Percentiles rank a stretch among this genome's conserved stretches.
Conservation (phyloP, 2,329 filamentous ascomycete species). For the Chaetothyriales sp. region DNA sequence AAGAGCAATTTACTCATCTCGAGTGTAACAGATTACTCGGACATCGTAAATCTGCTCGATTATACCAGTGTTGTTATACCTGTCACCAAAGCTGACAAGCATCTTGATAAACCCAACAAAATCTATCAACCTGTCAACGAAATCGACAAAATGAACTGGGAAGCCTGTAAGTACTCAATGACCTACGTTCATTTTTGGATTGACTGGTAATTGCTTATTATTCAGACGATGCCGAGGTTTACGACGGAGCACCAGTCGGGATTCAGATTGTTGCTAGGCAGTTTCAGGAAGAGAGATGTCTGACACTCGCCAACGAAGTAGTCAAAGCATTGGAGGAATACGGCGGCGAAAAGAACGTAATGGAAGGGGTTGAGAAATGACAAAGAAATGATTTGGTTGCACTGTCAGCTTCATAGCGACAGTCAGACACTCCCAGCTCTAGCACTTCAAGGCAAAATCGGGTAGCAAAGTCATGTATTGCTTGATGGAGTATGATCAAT, state of each 20-base stretch:
- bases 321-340: no score
- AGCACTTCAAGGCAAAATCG: no score
- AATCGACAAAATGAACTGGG: conserved; percentile 34
- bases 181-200: conserved; percentile 1
- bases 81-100: conserved; percentile 32
- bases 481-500: no score
- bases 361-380: no score
- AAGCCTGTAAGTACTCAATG: conserved; percentile 22
- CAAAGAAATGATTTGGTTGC: no score
- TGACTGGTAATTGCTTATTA: background rate
- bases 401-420: no score
- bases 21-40: conserved; percentile 37
- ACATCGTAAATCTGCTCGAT: conserved; percentile 55
- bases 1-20: conserved; percentile 48
- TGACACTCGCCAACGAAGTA: no score
- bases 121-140: conserved; percentile 29
- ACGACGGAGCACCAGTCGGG: conserved; percentile 15
- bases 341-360: no score
- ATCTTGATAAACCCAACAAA: conserved; percentile 24
- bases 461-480: no score
- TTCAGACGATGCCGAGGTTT: conserved; percentile 14
- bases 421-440: no score
- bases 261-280: conserved; percentile 14
- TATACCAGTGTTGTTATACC: conserved; percentile 52
- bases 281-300: conserved; percentile 15